Base-by-base conservation (phyloP, 2,329 filamentous ascomycete genomes). In the Colletotrichum sp. region DNA sequence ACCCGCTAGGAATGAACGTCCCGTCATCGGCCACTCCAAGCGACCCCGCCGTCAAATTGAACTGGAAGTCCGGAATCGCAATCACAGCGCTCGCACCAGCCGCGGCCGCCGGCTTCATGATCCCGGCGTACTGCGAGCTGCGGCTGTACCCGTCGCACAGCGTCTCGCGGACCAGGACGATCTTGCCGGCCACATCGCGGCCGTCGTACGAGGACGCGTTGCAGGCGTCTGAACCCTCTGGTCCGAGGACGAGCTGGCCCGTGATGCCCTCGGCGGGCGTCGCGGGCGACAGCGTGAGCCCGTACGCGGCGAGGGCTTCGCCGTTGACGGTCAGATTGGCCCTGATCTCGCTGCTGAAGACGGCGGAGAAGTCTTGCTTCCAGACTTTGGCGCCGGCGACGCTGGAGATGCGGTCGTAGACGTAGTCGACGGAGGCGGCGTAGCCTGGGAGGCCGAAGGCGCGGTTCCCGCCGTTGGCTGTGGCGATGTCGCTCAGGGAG, bases 361-460 rank as follows among this genome's bases (percentile, higher is more conserved):
- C 77, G 0, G 80, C 82, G 1, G 81, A 79, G 6, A 83, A 82
- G 13, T 82, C 81, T 61, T 83, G 79, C 48, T 82, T 83, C 81
- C 81, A 82, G 3, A 77, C 72, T 15, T 75, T 80, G 68, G 81
- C 80, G 8, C 80, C 80, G 18, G 79, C 74, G n/a, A 82, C 77
- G 9, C 79, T 80, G 3, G 79, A 81, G 13, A 82, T 69, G n/a
- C 81, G 79, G 26, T 73, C 71, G 65, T 79, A 82, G 43, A 83
- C 81, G 38, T 73, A 83, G 52, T 85, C 84, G 0, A 80, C 78
- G 2, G 84, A 85, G 36, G 83, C 88, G 10, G 66, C 77, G n/a
- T 83, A 83, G 21, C 82, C 82, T 1, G 82, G 81, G 18, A 81
- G 77, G 8, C 82, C 82, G 6, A 83, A 83, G 4, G 82, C 82